Conservation (phyloP, 2,329 filamentous ascomycete genomes). For the Penicillium polonicum region DNA sequence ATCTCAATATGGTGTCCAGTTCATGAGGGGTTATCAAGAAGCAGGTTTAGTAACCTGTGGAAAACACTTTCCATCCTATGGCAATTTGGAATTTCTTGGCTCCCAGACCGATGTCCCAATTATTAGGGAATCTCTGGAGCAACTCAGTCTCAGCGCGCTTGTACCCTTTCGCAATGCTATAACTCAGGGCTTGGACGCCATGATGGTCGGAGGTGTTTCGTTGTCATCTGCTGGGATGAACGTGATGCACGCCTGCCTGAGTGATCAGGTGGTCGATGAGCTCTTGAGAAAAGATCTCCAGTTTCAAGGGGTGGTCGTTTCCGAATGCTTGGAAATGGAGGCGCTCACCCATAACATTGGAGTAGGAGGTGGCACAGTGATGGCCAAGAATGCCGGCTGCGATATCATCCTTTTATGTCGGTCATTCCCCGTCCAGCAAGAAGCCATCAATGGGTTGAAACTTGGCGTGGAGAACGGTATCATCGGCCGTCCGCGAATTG, state of each 20-base stretch:
- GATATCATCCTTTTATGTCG: constrained; percentile 87
- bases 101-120: constrained; percentile 90
- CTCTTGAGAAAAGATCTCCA: constrained; percentile 82
- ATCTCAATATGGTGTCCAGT: constrained; percentile 85
- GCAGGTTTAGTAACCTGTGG: constrained; percentile 85
- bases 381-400: constrained; percentile 95
- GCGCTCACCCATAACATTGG: constrained; percentile 92
- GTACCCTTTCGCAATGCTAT: constrained; percentile 92
- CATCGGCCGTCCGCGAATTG: constrained; percentile 75
- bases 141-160: constrained; percentile 85
- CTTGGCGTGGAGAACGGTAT: constrained; percentile 87
- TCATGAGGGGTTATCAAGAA: constrained; percentile 89
- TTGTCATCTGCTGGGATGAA: constrained; percentile 91
- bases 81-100: constrained; percentile 88
- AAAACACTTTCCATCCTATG: constrained; percentile 96
- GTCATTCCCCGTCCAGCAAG: constrained; percentile 82
- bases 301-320: constrained; percentile 90
- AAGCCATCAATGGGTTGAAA: constrained; percentile 86
- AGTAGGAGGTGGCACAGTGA: constrained; percentile 94
- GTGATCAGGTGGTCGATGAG: constrained; percentile 89
- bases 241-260: constrained; percentile 91
- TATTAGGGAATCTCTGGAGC: constrained; percentile 91
- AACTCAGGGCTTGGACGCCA: constrained; percentile 79
- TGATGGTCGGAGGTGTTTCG: constrained; percentile 93
- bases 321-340: constrained; percentile 96